Base-by-base conservation (phyloP, 148 eudicot species). In the Vaccinium macrocarpon region DNA sequence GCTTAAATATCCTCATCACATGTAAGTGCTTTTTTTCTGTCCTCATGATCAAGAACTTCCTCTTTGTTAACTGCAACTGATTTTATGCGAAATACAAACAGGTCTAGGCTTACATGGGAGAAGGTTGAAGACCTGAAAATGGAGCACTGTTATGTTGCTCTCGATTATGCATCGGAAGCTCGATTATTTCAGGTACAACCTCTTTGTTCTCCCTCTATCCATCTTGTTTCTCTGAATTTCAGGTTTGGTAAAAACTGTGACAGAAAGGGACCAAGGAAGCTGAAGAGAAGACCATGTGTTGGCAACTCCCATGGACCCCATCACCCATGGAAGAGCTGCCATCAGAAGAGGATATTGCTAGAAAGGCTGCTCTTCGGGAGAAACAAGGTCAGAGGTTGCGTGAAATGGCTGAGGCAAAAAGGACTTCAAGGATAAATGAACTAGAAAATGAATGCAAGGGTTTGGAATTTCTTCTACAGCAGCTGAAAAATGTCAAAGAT, bases 271-370 rank as follows among this genome's bases (percentile, higher is more conserved):
- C 91, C 21, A 92, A 90, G 83, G 95, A 97, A 89, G 95, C 94
- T n/a, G 92, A 97, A 87, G 96, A 93, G 81, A 95, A 93, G 89
- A 92, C 93, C 80, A 91, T 90, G 84, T 90, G 91, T 82, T 97
- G 99, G 99, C 99, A 97, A 86, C 97, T 97, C 80, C 97, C 97
- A 14, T 97, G 93, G 89, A 93, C 94, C 57, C 98, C 99, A 15
- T 78, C 92, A 80, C 97, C 97, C 80, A 91, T 66, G 78, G 98
- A 95, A 84, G 96, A 92, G 88, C 95, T 88, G 82, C 97, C 97
- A 64, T 97, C 98, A 27, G 97, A 92, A 87, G 95, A 93, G 84
- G 99, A 96, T 86, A 83, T 95, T 85, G 96, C 99, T 66, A 89
- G 98, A 86, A 97, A 97, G 89, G 98, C 98, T 82, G 99, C 99